A percentile compares a stretch with the other conserved stretches of the same genome.
Conservation (phyloP, 1,284 basidiomycete genomes). For the Schizophyllum amplum region DNA sequence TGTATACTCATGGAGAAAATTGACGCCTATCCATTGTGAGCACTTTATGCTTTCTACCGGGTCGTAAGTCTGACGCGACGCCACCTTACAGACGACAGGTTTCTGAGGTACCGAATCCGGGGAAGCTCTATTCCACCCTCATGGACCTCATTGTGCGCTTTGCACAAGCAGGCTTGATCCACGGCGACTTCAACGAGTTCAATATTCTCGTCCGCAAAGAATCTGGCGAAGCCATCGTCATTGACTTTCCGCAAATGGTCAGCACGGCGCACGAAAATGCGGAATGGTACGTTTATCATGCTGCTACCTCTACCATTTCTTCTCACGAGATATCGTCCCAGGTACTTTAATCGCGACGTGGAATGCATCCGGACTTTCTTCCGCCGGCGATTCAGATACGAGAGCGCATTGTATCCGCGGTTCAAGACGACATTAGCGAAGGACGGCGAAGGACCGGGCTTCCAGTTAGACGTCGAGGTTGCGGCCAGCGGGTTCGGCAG, state of each 20-base stretch:
- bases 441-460: slow-evolving; percentile 37
- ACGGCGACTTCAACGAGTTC: slow-evolving; percentile 99
- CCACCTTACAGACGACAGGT: slow-evolving; percentile 73
- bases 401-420: slow-evolving; percentile 81
- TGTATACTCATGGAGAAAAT: slow-evolving; percentile 95
- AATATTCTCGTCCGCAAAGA: slow-evolving; percentile 90
- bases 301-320: slow-evolving; percentile 4
- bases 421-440: slow-evolving; percentile 62
- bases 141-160: slow-evolving; percentile 97
- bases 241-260: slow-evolving; percentile 99
- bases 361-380: slow-evolving; percentile 96
- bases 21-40: slow-evolving; percentile 91
- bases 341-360: slow-evolving; percentile 99
- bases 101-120: slow-evolving; percentile 74
- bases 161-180: slow-evolving; percentile 88
- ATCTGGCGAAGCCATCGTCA: slow-evolving; percentile 82
- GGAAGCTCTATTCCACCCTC: slow-evolving; percentile 83
- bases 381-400: slow-evolving; percentile 85
- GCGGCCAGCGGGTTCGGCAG: slow-evolving; percentile 88
- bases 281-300: slow-evolving; percentile 66
- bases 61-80: slow-evolving; percentile 8
- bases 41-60: slow-evolving; percentile 6
- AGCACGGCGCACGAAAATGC: slow-evolving; percentile 96
- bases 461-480: slow-evolving; percentile 82
- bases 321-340: slow-evolving; percentile 24